Base-by-base conservation (phyloP, 805 yeast genomes). In the Wickerhamiella domercqiae region DNA sequence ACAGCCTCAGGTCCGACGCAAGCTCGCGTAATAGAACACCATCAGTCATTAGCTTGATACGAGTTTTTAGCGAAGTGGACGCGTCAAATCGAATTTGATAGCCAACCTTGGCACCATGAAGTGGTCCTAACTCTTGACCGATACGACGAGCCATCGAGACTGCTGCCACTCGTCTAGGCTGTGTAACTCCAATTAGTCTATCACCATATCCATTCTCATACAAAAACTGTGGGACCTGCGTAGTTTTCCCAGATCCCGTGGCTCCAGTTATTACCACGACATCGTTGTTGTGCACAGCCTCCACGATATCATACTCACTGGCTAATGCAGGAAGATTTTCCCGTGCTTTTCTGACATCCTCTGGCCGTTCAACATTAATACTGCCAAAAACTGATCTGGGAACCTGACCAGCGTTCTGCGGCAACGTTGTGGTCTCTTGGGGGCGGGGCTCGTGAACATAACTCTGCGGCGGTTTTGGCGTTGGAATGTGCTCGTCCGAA, bases 221-320 rank as follows among this genome's bases (percentile, higher is more conserved):
- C 32, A 90, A 59, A 51, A 90, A 90, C 55, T 90, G 99, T 0
- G 99, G 98, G 4, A 90, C 86, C 59, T 90, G 99, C 0, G 99
- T 90, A 1, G 98, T 90, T 56, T 90, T 90, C 59, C 98, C 98
- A 2, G 96, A 84, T 49, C 98, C 98, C 1, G 98, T 90, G 50
- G 86, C 97, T 66, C 98, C 98, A 62, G 96, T 87, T 19, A 90
- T 67, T 11, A 90, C 77, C 0, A 86, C 74, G 42, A 87, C 78
- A 50, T 86, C 95, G 52, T 87, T 80, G 51, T 87, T 93, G 53
- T 80, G 81, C 36, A 90, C 71, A 1, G 95, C 94, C 55, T 90
- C 99, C 96, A 90, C 83, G 35, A 90, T 80, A 39, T 74, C 65
- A 54, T 82, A 94, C 52, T 90, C 99, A 56, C 83, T 94, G 5